Percentiles rank a stretch among this genome's conserved stretches.
Evolutionary conservation across 768 basidiomycete species (phyloP).

Genomic region (Porphyrellus cyaneotinctus): DNA sequence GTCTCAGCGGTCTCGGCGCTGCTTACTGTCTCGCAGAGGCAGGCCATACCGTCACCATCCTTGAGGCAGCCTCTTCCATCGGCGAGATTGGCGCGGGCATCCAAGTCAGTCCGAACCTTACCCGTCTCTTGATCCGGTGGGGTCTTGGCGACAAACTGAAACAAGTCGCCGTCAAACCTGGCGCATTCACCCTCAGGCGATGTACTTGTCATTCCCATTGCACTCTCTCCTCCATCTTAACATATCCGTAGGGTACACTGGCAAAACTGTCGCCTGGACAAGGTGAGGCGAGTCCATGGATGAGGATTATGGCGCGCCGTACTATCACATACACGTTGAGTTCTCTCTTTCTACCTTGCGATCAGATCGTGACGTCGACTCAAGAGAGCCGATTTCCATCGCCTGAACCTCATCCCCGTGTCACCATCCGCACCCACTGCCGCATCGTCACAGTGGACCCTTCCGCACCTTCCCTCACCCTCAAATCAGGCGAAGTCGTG

Average conservation of each 20-base stretch:
- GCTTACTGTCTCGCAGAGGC: conserved; percentile 43
- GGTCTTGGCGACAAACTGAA: conserved; percentile 42
- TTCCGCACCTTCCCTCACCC: conserved; percentile 32
- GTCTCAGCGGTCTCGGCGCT: conserved; percentile 46
- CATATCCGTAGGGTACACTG: conserved; percentile 23
- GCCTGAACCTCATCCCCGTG: neutral
- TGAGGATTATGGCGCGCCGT: conserved; percentile 31
- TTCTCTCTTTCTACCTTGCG: neutral
- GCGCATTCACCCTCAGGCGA: conserved; percentile 38
- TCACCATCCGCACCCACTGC: conserved; percentile 21
- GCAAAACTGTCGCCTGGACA: conserved; percentile 36
- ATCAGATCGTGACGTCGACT: neutral
- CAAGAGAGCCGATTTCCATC: conserved; percentile 46
- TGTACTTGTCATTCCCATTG: conserved; percentile 27
- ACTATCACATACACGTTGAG: conserved; percentile 33
- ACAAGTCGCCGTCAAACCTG: conserved; percentile 36
- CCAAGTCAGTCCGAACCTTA: conserved; percentile 42
- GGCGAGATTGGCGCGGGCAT: conserved; percentile 52
- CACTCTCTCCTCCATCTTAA: neutral
- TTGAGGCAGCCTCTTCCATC: conserved; percentile 39
- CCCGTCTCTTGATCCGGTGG: conserved; percentile 47
- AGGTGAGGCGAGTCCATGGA: conserved; percentile 34
- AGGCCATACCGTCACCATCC: conserved; percentile 46
- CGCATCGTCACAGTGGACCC: conserved; percentile 37
- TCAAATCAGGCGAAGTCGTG: conserved; percentile 42